These are phyloP conservation scores for Colletotrichum lini DNA, from an alignment of 2,329 filamentous ascomycete species.

Conservation along the genomic window DNA sequence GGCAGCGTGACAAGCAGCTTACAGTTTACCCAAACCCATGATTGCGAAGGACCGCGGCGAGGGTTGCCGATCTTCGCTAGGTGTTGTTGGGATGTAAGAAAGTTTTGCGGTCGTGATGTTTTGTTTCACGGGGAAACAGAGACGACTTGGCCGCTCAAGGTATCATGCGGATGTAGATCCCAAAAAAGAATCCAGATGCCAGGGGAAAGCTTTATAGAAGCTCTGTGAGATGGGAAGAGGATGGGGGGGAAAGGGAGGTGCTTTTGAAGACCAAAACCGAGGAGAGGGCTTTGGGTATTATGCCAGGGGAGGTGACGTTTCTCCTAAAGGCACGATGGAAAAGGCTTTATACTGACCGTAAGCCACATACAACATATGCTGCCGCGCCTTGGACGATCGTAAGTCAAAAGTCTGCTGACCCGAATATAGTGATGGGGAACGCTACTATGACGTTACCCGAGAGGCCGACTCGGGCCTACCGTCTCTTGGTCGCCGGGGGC, in stretches of 20 bases:
- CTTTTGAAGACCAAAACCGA: constrained; percentile 1
- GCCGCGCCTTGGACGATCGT: not conserved
- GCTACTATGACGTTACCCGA: constrained; percentile 39
- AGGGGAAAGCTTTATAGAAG: not conserved
- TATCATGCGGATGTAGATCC: constrained; percentile 4
- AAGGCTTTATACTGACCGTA: constrained; percentile 31
- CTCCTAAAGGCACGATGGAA: constrained; percentile 10
- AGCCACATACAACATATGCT: constrained; percentile 16
- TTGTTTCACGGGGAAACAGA: not conserved
- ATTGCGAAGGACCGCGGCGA: constrained; percentile 1
- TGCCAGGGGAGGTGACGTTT: not conserved
- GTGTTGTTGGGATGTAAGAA: not conserved
- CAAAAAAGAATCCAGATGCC: not conserved
- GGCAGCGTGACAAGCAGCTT: not conserved
- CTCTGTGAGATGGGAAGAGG: not conserved
- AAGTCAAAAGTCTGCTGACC: constrained; percentile 31
- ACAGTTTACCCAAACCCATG: constrained; percentile 41
- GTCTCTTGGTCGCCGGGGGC: constrained; percentile 31
- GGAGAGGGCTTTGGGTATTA: not conserved
- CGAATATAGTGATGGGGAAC: constrained; percentile 9
- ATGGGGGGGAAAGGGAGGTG: too few species aligned
- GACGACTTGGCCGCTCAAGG: not conserved
- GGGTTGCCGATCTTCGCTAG: not conserved
- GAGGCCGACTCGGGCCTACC: constrained; percentile 34
- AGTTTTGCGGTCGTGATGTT: too few species aligned